Evolutionary conservation across 164 flowering plant species (phyloP).

Genomic region (Magnolia sinica): DNA sequence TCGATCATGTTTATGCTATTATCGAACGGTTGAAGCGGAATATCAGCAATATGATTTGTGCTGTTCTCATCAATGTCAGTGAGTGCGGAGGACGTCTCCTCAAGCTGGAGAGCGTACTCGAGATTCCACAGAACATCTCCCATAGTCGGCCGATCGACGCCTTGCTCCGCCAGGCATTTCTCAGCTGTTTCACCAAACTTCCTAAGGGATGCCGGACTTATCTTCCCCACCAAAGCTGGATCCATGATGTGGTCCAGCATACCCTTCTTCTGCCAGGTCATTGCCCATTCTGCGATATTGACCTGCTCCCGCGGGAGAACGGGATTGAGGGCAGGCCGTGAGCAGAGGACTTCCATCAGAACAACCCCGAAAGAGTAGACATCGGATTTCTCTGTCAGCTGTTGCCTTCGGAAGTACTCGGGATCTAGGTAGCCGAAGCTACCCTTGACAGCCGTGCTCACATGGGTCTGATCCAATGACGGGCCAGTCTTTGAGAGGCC

Average conservation of each 20-base stretch:
- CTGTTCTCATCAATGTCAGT: constrained; percentile 84
- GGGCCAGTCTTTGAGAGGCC: constrained; percentile 92
- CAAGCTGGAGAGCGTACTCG: constrained; percentile 89
- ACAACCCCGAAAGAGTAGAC: constrained; percentile 97
- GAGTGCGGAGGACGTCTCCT: constrained; percentile 71
- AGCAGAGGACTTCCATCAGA: constrained; percentile 84
- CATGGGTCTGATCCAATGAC: constrained; percentile 86
- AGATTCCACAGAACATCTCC: constrained; percentile 95
- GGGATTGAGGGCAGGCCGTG: constrained; percentile 85
- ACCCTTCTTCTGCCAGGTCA: constrained; percentile 93
- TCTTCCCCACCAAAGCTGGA: constrained; percentile 57
- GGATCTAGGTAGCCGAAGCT: constrained; percentile 95
- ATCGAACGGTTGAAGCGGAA: constrained; percentile 64
- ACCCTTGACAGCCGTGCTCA: constrained; percentile 95
- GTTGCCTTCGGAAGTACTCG: constrained; percentile 90
- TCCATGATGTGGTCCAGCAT: constrained; percentile 90
- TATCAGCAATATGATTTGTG: constrained; percentile 76
- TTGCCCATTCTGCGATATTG: constrained; percentile 95
- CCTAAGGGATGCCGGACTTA: constrained; percentile 74
- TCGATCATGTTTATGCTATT: constrained; percentile 66
- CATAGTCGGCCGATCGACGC: constrained; percentile 91
- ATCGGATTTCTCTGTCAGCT: constrained; percentile 87
- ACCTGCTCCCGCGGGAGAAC: constrained; percentile 93
- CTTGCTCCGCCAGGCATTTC: constrained; percentile 84
- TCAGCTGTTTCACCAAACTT: constrained; percentile 96